Base-by-base conservation (phyloP, 352 stramenopile genomes). In the Pythium monospermum region DNA sequence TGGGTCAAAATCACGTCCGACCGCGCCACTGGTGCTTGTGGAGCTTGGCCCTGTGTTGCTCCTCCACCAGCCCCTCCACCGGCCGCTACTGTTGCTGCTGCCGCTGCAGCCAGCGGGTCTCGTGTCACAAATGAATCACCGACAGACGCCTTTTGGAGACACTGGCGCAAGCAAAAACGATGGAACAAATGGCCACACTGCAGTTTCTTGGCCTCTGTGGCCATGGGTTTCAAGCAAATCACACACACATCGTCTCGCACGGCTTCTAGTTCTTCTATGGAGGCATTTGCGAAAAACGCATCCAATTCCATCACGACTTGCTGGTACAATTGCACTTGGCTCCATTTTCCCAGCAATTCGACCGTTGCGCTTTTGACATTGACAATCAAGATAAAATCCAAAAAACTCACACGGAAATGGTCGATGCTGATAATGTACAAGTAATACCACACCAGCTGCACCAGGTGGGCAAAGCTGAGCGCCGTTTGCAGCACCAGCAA, bases 351-450 rank as follows among this genome's bases (percentile, higher is more conserved):
- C 23, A 88, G 53, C 8, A 91, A 48, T 19, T 76, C 54, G 18
- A 86, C 67, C 0, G 76, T 88, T 11, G 80, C 76, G 28, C 85
- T 88, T 58, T 91, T 91, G n/a, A 91, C 76, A 27, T 87, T 88
- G 18, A 91, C 47, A 33, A 91, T 85, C 45, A 91, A 51, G 27
- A 88, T 86, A 23, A 91, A 76, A 45, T 91, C 80, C 27, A 88
- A 69, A 37, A 91, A 76, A 30, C 75, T 87, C 25, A 88, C 74
- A 22, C 80, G 71, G 58, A 91, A 91, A 42, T 88, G 73, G 57
- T 88, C 76, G 28, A 87, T 67, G 36, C 80, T 84, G 53, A 91
- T 85, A 27, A 91, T 85, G 46, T 87, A 91, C 39, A 88, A 58
- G 41, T 91, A 88, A 62, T 91, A 91, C 40, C 76, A 50, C 27